phyloP scores from a whole-genome alignment of 371 early-diverging fungal genomes.

The Mucor velutinosus region DNA sequence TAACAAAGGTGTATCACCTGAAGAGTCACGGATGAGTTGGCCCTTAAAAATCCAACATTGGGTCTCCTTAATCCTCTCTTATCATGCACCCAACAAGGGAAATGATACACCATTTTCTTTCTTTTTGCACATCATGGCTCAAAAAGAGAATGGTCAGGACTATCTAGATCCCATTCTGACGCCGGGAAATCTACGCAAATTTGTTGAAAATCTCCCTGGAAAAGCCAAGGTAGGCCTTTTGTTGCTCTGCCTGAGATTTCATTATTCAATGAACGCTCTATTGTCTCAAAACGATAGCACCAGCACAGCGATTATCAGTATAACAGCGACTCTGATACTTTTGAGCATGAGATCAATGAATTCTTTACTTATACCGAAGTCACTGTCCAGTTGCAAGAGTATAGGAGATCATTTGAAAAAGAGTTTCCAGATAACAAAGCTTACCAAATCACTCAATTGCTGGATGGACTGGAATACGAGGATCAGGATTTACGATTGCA shows the following conservation, averaged over 20 bases:
- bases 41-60: background rate
- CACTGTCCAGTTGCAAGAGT: slow-evolving; percentile 46
- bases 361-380: slow-evolving; percentile 72
- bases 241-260: background rate
- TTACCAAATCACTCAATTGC: background rate
- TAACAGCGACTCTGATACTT: slow-evolving; percentile 56
- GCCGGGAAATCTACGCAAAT: slow-evolving; percentile 36
- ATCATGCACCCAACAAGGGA: background rate
- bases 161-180: slow-evolving; percentile 29
- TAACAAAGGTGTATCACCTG: background rate
- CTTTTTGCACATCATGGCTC: background rate
- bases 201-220: slow-evolving; percentile 37
- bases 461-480: background rate
- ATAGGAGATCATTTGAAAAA: slow-evolving; percentile 44
- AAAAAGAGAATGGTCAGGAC: background rate
- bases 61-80: slow-evolving; percentile 2
- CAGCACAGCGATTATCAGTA: slow-evolving; percentile 63
- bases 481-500: background rate
- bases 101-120: background rate
- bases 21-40: background rate
- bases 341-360: slow-evolving; percentile 73
- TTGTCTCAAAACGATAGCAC: slow-evolving; percentile 32
- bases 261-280: background rate
- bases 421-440: background rate
- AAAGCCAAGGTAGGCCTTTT: slow-evolving; percentile 28